Percentiles rank a stretch among this genome's conserved stretches.
These are phyloP conservation scores for Fusarium temperatum DNA, from an alignment of 2,329 filamentous ascomycete genomes.

Conservation along the genomic window DNA sequence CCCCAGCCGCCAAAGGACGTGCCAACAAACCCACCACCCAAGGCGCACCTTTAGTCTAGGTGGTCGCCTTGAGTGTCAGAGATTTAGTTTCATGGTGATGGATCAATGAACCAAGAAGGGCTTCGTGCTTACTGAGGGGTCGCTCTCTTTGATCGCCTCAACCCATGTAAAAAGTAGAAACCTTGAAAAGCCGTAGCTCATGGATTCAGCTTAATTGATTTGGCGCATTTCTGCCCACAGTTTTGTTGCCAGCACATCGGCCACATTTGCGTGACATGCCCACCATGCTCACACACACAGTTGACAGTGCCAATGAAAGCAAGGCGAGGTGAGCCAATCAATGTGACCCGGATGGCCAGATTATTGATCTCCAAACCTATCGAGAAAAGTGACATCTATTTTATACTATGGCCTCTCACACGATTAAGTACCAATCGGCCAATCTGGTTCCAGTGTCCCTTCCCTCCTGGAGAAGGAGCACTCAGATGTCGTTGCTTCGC, in stretches of 20 bases:
- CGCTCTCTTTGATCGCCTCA: neutral
- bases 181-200: rapidly evolving
- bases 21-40: neutral
- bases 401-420: rapidly evolving
- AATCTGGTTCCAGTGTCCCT: rapidly evolving
- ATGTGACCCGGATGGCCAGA: rapidly evolving
- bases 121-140: rapidly evolving
- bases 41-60: neutral
- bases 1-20: neutral
- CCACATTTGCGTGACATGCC: neutral
- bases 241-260: neutral
- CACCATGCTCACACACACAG: rapidly evolving
- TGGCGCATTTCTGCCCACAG: rapidly evolving
- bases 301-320: rapidly evolving
- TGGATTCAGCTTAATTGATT: rapidly evolving
- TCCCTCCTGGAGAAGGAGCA: too few species aligned
- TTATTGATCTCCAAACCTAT: neutral
- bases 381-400: neutral
- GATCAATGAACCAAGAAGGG: rapidly evolving
- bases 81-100: rapidly evolving
- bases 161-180: neutral
- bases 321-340: neutral
- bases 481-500: too few species aligned
- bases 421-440: rapidly evolving
- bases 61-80: neutral